Conservation (phyloP, 768 basidiomycete species). For the Tulasnella sp. region DNA sequence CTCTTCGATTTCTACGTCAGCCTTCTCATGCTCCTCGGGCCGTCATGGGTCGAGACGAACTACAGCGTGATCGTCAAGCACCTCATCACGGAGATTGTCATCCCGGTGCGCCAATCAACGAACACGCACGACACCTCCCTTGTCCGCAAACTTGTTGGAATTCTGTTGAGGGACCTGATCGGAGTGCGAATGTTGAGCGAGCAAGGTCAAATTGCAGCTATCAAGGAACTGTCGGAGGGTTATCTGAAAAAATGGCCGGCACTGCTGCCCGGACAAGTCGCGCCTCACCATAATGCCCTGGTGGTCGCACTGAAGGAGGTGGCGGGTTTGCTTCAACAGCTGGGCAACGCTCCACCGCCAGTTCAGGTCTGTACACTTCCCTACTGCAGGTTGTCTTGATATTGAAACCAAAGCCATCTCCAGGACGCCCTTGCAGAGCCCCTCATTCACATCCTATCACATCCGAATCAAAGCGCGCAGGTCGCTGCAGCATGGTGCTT, state of each 20-base stretch:
- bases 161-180: conserved; percentile 75
- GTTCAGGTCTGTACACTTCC: conserved; percentile 44
- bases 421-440: conserved; percentile 81
- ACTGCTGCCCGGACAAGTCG: conserved; percentile 73
- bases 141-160: conserved; percentile 58
- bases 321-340: conserved; percentile 71
- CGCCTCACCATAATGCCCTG: conserved; percentile 56
- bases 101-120: conserved; percentile 39
- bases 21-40: conserved; percentile 61
- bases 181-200: conserved; percentile 84
- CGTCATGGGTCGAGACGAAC: conserved; percentile 67
- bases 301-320: conserved; percentile 72
- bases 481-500: conserved; percentile 80
- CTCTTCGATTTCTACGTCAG: conserved; percentile 83
- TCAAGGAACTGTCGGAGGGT: conserved; percentile 68
- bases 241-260: conserved; percentile 91
- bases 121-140: conserved; percentile 64
- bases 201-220: conserved; percentile 84
- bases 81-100: conserved; percentile 65
- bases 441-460: conserved; percentile 69
- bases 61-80: conserved; percentile 72
- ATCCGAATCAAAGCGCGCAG: conserved; percentile 80
- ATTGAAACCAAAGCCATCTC: conserved; percentile 13
- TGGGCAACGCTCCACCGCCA: conserved; percentile 84
- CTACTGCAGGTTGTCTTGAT: background rate